Evolutionary conservation across 2,329 filamentous ascomycete genomes (phyloP).

Genomic region (Aspergillus sp.): DNA sequence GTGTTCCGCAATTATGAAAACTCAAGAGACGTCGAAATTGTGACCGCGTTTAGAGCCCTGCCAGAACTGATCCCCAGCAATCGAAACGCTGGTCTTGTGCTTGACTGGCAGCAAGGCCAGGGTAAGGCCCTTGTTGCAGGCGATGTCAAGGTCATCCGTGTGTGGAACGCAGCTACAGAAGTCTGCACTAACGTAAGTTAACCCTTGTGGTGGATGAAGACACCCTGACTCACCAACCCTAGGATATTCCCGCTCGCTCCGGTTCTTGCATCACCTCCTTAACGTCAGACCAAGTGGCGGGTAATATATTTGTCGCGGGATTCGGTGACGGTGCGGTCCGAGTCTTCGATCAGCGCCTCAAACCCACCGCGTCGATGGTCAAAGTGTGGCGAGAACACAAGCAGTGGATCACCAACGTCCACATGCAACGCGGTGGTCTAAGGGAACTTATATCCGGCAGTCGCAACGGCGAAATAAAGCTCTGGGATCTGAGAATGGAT

Average conservation of each 20-base stretch:
- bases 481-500: slow-evolving; percentile 95
- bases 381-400: slow-evolving; percentile 95
- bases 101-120: slow-evolving; percentile 98
- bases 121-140: slow-evolving; percentile 93
- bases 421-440: slow-evolving; percentile 93
- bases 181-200: slow-evolving; percentile 70
- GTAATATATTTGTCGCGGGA: slow-evolving; percentile 91
- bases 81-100: slow-evolving; percentile 91
- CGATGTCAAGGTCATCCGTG: slow-evolving; percentile 89
- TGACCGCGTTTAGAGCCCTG: slow-evolving; percentile 86
- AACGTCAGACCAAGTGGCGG: slow-evolving; percentile 96
- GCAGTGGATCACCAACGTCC: slow-evolving; percentile 93
- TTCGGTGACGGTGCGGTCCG: slow-evolving; percentile 94
- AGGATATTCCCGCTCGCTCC: slow-evolving; percentile 90
- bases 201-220: no score
- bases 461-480: slow-evolving; percentile 85
- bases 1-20: slow-evolving; percentile 91
- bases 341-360: slow-evolving; percentile 85
- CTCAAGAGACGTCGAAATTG: slow-evolving; percentile 73
- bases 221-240: not conserved
- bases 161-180: slow-evolving; percentile 94
- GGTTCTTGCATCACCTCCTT: slow-evolving; percentile 94
- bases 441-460: slow-evolving; percentile 88
- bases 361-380: slow-evolving; percentile 87
- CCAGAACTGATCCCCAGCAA: slow-evolving; percentile 93